These are phyloP conservation scores for Polyporus arcularius DNA, from an alignment of 768 basidiomycete genomes.

Conservation along the genomic window DNA sequence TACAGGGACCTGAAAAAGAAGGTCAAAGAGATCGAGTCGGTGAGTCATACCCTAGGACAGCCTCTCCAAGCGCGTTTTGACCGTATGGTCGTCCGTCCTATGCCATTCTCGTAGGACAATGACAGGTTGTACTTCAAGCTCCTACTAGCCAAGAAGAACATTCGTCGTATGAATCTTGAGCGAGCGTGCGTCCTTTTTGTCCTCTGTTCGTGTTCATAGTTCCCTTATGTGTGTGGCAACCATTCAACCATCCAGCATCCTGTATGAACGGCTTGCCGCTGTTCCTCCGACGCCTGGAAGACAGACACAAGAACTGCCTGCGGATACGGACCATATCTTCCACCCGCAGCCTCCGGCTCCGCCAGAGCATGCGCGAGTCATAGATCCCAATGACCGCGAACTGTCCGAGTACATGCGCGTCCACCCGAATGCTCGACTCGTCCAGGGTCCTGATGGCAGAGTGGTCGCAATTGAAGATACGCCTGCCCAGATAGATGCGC, in stretches of 20 bases:
- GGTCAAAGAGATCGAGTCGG: constrained; percentile 83
- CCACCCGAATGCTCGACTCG: constrained; percentile 48
- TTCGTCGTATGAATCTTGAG: constrained; percentile 86
- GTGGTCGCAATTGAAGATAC: constrained; percentile 51
- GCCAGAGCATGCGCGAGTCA: constrained; percentile 20
- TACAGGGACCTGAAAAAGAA: constrained; percentile 88
- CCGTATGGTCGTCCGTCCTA: constrained; percentile 1
- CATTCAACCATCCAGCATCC: constrained; percentile 64
- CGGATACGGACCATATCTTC: constrained; percentile 28
- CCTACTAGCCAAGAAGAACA: constrained; percentile 75
- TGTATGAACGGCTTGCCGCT: constrained; percentile 75
- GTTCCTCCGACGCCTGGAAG: constrained; percentile 55
- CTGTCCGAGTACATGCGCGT: constrained; percentile 51
- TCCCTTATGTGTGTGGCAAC: constrained; percentile 8
- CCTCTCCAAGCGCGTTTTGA: not conserved
- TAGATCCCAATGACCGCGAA: constrained; percentile 48
- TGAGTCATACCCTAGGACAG: constrained; percentile 38
- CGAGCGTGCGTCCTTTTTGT: constrained; percentile 65
- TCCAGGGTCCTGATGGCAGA: constrained; percentile 50
- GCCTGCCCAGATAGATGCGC: constrained; percentile 29
- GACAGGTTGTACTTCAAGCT: constrained; percentile 86
- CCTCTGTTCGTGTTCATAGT: constrained; percentile 5
- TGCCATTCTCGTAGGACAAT: constrained; percentile 62
- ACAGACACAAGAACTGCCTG: constrained; percentile 28
- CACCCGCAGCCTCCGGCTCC: constrained; percentile 27